Evolutionary conservation across 140 eudicot species (phyloP), one percentile per base, ranked within the genome.

Genomic region (Stevia rebaudiana): DNA sequence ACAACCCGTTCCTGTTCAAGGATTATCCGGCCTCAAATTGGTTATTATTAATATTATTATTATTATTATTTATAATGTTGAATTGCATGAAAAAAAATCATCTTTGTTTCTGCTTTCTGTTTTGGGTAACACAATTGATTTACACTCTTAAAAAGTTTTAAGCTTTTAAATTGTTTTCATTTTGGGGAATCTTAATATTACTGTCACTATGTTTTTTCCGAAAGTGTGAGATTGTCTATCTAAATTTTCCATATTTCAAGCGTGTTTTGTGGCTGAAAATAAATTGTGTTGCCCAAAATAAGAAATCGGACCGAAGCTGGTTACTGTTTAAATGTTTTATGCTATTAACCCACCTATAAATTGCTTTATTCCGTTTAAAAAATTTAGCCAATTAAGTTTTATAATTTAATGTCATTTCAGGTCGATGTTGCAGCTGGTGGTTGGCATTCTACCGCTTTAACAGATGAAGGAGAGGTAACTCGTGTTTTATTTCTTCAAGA

Each of bases 401-500:
- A 43, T 23, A 49, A 5, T 76, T 33, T 33, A 24, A 48, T 70
- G 59, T 41, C 50, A 52, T 11, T 72, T 52, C 83, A 88, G 99
- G 95, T 94, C 63, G 97, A 85, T 78, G 80, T 94, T 74, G 99
- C 99, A 61, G 99, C 99, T 10, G 99, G 99, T 61, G 99, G 99
- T 31, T 94, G 99, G 99, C 99, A 94, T 88, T 94, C 99, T 61
- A 86, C 97, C 0, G 95, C 94, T 65, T 36, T 94, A 71, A 94
- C 99, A 43, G 95, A 83, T 69, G 95, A 83, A 43, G 99, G 99
- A 67, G 99, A 94, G 97, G 99, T 94, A 81, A 37, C 36, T 51
- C 4, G 10, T 36, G 9, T 44, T 19, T 62, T 41, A 24, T 44
- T 63, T 70, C 35, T 72, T 54, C 37, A 35, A 61, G 25, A 31